Evolutionary conservation across 1,139 yeast genomes (phyloP).

Genomic region (Blastobotrys raffinosifermentans): DNA sequence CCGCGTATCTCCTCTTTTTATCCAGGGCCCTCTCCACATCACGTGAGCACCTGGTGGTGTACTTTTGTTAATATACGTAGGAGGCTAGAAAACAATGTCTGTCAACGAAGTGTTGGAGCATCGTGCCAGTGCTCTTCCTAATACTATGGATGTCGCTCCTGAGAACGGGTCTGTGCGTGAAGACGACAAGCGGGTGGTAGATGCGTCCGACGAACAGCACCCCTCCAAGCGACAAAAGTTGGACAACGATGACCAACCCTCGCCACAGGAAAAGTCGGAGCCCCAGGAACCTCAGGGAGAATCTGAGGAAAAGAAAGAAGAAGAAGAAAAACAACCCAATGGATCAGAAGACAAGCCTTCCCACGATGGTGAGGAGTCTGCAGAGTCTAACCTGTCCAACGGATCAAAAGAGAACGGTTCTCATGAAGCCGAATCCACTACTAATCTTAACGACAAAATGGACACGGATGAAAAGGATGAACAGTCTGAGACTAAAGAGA

Average conservation of each 20-base stretch:
- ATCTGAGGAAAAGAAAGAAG: neutral
- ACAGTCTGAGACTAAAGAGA: neutral
- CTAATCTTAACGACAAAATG: too few species aligned
- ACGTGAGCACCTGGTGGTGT: too few species aligned
- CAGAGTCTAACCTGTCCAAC: too few species aligned
- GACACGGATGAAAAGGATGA: too few species aligned
- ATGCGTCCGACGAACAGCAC: too few species aligned
- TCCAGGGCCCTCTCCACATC: too few species aligned
- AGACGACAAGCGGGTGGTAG: too few species aligned
- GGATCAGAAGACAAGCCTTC: constrained; percentile 7
- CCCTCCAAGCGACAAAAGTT: too few species aligned
- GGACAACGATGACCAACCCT: too few species aligned
- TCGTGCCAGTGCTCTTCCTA: constrained; percentile 2
- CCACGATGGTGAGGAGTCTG: neutral
- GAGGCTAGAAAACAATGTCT: constrained; percentile 11
- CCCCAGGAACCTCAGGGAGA: neutral
- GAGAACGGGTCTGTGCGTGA: too few species aligned
- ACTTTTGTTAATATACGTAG: neutral
- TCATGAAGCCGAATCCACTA: neutral
- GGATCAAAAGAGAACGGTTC: constrained; percentile 2
- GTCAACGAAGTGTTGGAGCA: constrained; percentile 12
- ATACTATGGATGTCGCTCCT: too few species aligned
- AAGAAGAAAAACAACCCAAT: constrained; percentile 3
- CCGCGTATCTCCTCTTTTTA: too few species aligned
- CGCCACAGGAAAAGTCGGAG: constrained; percentile 6